Evolutionary conservation across 202 grass and related monocot species (phyloP).

Genomic region (Digitaria exilis): DNA sequence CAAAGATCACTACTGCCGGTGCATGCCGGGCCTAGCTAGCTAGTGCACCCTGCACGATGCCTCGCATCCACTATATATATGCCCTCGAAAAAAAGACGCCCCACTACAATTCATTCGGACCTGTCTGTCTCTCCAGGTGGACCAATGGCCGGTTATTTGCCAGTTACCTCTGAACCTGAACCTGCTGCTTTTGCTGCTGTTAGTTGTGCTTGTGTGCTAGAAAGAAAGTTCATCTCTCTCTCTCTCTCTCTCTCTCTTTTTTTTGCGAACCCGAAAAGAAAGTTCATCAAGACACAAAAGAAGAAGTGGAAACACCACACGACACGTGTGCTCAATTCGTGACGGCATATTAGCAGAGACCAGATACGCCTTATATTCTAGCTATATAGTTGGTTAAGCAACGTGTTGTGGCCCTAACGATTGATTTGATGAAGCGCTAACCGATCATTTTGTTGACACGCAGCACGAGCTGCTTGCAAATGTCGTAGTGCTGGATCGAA

Average conservation of each 20-base stretch:
- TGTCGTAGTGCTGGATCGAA: no score
- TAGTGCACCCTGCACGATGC: background rate
- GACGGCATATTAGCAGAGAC: background rate
- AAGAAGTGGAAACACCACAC: no score
- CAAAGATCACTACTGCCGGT: background rate
- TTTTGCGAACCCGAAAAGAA: no score
- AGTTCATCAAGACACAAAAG: no score
- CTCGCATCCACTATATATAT: no score
- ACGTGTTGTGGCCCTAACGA: background rate
- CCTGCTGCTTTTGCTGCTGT: background rate
- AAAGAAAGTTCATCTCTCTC: no score
- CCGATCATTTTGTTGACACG: constrained; percentile 5
- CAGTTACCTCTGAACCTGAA: background rate
- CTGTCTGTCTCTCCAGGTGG: background rate
- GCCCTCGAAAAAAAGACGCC: no score
- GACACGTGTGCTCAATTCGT: no score
- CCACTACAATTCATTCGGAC: background rate
- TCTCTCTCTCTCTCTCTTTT: no score
- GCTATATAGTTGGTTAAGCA: background rate
- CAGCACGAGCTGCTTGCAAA: no score
- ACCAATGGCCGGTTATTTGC: background rate
- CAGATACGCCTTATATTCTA: background rate
- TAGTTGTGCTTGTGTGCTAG: no score
- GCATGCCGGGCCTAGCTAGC: background rate
- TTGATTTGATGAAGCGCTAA: background rate